A percentile compares a stretch with the other conserved stretches of the same genome.
phyloP scores from a whole-genome alignment of 768 basidiomycete genomes.

The Kwoniella europaea region DNA sequence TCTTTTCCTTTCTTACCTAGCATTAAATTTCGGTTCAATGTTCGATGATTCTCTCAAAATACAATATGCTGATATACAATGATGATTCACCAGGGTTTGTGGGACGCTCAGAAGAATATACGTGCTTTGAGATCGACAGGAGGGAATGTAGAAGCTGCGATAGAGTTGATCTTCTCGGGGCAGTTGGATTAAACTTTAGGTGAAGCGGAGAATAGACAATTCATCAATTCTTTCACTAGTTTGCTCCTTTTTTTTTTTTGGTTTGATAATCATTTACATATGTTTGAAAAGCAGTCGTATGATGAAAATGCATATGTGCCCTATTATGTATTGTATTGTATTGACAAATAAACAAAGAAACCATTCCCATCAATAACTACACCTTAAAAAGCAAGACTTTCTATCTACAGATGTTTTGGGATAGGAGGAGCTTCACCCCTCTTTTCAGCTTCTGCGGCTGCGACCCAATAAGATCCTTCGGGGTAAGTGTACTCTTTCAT shows the following conservation, averaged over 20 bases:
- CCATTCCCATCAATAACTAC: too few relatives aligned
- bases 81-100: slow-evolving; percentile 62
- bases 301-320: too few relatives aligned
- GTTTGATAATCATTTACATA: too few relatives aligned
- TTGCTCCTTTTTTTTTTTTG: background rate
- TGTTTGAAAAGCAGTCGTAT: too few relatives aligned
- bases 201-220: background rate
- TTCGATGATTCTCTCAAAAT: background rate
- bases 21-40: too few relatives aligned
- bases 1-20: background rate
- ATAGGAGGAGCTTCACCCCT: slow-evolving; percentile 37
- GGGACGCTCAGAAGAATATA: slow-evolving; percentile 85
- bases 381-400: too few relatives aligned
- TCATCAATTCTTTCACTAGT: background rate
- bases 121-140: slow-evolving; percentile 86
- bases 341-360: too few relatives aligned
- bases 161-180: slow-evolving; percentile 87
- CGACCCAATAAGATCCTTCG: slow-evolving; percentile 76
- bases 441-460: slow-evolving; percentile 33
- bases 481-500: slow-evolving; percentile 87
- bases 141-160: slow-evolving; percentile 89
- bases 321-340: too few relatives aligned
- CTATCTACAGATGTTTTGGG: background rate
- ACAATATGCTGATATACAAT: slow-evolving; percentile 1
- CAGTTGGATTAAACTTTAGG: slow-evolving; percentile 51